Evolutionary conservation across 306 rosid species (phyloP), one percentile per base, ranked within the genome.

Genomic region (Ceratonia siliqua): DNA sequence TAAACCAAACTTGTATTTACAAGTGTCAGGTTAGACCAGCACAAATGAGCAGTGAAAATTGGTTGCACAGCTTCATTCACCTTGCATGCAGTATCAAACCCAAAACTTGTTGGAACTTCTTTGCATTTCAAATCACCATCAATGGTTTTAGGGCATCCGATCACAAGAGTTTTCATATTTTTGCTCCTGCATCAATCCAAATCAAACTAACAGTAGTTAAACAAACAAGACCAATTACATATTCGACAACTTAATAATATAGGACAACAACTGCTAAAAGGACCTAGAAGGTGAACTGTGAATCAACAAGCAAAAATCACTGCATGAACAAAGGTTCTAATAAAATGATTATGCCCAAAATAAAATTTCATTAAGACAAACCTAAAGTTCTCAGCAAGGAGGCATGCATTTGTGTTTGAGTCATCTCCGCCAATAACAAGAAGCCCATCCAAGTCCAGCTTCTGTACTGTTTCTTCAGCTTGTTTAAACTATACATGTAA

Each of bases 41-140:
- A 39, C 28, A 67, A 28, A 61, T 62, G 70, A 75, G 63, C 25
- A 58, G 22, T 1, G 21, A 62, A 55, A 35, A 54, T 46, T 61
- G 68, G 49, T 35, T 24, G 36, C 18, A 58, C 46, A 75, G 68
- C 69, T 63, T 53, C 52, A 72, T 30, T 83, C 83, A 95, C 99
- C 99, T 83, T 92, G 98, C 98, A 95, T 81, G 99, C 99, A 30
- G 99, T 92, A 86, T 95, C 99, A 78, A 95, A 95, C 58, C 99
- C 99, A 11, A 92, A 95, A 89, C 99, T 95, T n/a, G 89, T 74
- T 22, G 99, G 99, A 76, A 95, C 99, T 88, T 95, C 99, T 81
- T 87, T 92, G 88, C 97, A 85, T 85, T 95, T 95, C 85, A 95
- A 78, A 85, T 92, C 99, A 78, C 98, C 99, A 80, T 95, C 99